Evolutionary conservation across 2,329 filamentous ascomycete genomes (phyloP).

Genomic region (Talaromyces sp.): DNA sequence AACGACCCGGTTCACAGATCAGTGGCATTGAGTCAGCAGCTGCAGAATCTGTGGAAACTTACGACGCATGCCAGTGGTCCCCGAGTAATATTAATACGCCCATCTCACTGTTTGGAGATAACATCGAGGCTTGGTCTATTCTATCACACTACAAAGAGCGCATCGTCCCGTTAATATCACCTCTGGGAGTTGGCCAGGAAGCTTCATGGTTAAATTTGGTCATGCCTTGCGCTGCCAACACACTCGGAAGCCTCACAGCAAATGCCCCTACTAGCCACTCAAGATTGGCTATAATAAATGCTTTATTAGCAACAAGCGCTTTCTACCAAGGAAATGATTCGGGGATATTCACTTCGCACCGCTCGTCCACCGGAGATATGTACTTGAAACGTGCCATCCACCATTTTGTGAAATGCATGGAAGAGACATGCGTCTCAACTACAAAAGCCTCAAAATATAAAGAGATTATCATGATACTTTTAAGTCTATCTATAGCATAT

Average conservation of each 20-base stretch:
- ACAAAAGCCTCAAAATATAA: conserved; percentile 17
- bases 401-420: conserved; percentile 14
- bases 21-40: background rate
- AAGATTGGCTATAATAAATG: conserved; percentile 14
- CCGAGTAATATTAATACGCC: background rate
- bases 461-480: conserved; percentile 18
- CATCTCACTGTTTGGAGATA: background rate
- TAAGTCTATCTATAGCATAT: conserved; percentile 19
- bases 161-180: conserved; percentile 17
- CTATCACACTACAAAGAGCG: conserved; percentile 20
- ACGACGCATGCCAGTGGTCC: background rate
- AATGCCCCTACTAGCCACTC: conserved; percentile 4
- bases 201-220: conserved; percentile 15
- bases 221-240: conserved; percentile 15
- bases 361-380: conserved; percentile 3
- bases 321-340: conserved; percentile 16
- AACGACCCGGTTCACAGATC: background rate
- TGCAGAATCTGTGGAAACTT: background rate
- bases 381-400: conserved; percentile 12
- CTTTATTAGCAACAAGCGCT: conserved; percentile 16
- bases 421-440: background rate
- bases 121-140: conserved; percentile 17
- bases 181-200: conserved; percentile 14
- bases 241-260: conserved; percentile 13
- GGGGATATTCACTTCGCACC: background rate